Evolutionary conservation across 2,329 filamentous ascomycete genomes (phyloP).

Genomic region (Erysiphe pulchra): DNA sequence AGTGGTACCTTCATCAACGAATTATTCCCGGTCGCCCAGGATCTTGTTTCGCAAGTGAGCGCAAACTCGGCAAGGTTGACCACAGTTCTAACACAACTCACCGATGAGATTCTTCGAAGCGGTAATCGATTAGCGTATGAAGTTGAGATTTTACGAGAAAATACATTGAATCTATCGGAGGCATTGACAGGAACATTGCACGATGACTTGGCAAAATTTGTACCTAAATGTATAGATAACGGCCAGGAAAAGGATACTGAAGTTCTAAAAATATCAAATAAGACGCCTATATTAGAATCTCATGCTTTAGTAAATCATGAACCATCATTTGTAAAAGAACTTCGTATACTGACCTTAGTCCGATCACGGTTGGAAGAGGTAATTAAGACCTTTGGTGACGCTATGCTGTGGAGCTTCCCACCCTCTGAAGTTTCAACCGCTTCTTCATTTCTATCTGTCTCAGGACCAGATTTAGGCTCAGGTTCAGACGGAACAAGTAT

Average conservation of each 20-base stretch:
- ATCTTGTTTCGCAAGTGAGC: conserved; percentile 65
- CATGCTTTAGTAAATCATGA: conserved; percentile 15
- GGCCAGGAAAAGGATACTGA: conserved; percentile 8
- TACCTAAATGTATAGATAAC: conserved; percentile 22
- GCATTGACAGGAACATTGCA: conserved; percentile 46
- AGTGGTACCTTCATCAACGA: conserved; percentile 35
- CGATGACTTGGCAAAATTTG: conserved; percentile 47
- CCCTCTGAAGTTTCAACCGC: conserved; percentile 66
- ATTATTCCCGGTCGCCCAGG: conserved; percentile 56
- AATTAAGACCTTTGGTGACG: conserved; percentile 75
- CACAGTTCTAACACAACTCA: conserved; percentile 60
- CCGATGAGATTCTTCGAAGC: conserved; percentile 80
- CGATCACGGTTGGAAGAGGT: conserved; percentile 67
- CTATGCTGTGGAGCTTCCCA: conserved; percentile 84
- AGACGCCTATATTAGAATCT: conserved; percentile 6
- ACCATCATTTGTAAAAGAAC: conserved; percentile 45
- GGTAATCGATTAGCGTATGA: conserved; percentile 78
- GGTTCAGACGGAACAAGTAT: conserved; percentile 38
- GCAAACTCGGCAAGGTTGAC: conserved; percentile 69
- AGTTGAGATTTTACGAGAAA: conserved; percentile 76
- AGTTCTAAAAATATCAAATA: conserved; percentile 4
- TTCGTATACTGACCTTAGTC: conserved; percentile 63
- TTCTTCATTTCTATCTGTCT: conserved; percentile 74
- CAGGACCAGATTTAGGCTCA: conserved; percentile 40
- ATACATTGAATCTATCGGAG: conserved; percentile 59